Conservation (phyloP, 495 filamentous ascomycete species). For the Talaromyces nanjingensis region DNA sequence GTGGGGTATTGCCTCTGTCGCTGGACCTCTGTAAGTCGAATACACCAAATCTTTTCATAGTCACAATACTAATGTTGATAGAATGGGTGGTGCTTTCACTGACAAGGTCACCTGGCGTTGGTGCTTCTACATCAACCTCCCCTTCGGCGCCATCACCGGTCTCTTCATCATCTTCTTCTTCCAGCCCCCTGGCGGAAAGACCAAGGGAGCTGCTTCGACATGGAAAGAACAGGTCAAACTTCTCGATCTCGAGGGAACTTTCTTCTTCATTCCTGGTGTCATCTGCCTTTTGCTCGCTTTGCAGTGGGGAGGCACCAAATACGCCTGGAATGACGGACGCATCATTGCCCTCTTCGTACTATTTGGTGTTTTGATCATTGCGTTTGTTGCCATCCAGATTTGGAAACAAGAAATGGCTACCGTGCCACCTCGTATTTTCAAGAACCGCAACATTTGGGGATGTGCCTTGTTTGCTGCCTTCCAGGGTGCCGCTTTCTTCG, state of each 20-base stretch:
- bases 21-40: constrained; percentile 53
- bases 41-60: not conserved
- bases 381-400: constrained; percentile 60
- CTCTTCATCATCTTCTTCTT: constrained; percentile 53
- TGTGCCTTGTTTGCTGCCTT: constrained; percentile 46
- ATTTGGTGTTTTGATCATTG: constrained; percentile 56
- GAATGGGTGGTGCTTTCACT: constrained; percentile 57
- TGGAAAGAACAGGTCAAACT: constrained; percentile 37
- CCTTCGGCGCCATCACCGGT: constrained; percentile 60
- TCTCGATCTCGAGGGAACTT: constrained; percentile 63
- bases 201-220: constrained; percentile 18
- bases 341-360: constrained; percentile 67
- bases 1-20: constrained; percentile 73
- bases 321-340: constrained; percentile 56
- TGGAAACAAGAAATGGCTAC: constrained; percentile 67
- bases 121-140: constrained; percentile 62
- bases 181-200: constrained; percentile 42
- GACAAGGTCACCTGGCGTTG: constrained; percentile 54
- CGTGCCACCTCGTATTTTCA: constrained; percentile 65
- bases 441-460: constrained; percentile 60
- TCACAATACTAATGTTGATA: not conserved
- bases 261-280: constrained; percentile 64
- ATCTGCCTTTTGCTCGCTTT: constrained; percentile 70
- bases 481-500: constrained; percentile 58
- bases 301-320: constrained; percentile 75